Conservation (phyloP, 2,329 filamentous ascomycete species). For the Dothistroma septosporum region DNA sequence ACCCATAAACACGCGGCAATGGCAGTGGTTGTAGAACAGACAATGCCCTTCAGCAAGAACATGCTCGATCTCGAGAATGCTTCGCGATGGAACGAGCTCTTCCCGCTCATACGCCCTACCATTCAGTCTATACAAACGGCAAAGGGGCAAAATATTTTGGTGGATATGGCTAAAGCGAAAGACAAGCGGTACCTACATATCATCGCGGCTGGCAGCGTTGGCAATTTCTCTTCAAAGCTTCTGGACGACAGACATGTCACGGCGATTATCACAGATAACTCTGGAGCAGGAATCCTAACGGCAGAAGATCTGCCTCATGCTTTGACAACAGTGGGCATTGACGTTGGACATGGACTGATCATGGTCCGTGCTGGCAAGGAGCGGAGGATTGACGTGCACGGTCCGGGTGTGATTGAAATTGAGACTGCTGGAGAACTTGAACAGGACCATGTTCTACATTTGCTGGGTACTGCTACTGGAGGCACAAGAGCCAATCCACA, state of each 20-base stretch:
- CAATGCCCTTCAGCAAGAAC: conserved; percentile 31
- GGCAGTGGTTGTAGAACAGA: conserved; percentile 37
- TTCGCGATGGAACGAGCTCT: conserved; percentile 32
- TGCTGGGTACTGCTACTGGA: conserved; percentile 31
- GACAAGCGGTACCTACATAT: conserved; percentile 28
- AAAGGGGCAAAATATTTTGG: conserved; percentile 31
- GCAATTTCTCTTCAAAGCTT: conserved; percentile 36
- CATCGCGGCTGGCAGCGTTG: conserved; percentile 28
- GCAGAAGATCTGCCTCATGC: conserved; percentile 29
- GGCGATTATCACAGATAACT: conserved; percentile 30
- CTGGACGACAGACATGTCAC: conserved; percentile 33
- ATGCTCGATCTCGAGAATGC: conserved; percentile 31
- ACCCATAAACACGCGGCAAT: conserved; percentile 17
- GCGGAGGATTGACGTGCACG: conserved; percentile 24
- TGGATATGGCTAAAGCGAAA: conserved; percentile 29
- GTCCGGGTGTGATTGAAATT: conserved; percentile 28
- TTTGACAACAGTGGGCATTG: conserved; percentile 25
- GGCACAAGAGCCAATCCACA: conserved; percentile 28
- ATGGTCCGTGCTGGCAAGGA: conserved; percentile 29
- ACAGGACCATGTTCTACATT: conserved; percentile 32
- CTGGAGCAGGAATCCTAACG: conserved; percentile 26
- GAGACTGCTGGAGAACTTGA: conserved; percentile 29
- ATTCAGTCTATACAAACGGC: conserved; percentile 27
- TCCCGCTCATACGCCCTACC: conserved; percentile 34
- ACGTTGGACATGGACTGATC: conserved; percentile 28